Base-by-base conservation (phyloP, 352 stramenopile genomes). In the Globisporangium irregulare region DNA sequence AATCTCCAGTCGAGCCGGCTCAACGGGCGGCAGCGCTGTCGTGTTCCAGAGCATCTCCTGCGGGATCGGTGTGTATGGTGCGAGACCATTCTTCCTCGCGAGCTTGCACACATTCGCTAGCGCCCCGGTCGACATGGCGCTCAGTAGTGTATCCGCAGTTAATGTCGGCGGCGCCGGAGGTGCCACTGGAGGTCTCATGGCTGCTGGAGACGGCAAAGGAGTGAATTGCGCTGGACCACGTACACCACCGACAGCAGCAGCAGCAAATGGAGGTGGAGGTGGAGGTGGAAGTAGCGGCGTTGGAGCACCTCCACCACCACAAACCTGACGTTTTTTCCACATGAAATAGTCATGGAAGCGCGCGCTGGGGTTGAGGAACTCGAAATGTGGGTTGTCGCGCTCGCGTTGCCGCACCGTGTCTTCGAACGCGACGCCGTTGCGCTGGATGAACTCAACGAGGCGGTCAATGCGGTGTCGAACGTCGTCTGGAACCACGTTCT, bases 351-450 rank as follows among this genome's bases (percentile, higher is more conserved):
- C 77, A 43, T 81, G 71, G 62, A 75, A 86, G 50, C 72, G 76
- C 9, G 69, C 80, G 2, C 71, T 73, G 10, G 76, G 69, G 10
- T 25, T 68, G 12, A 91, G 65, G 61, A 91, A 91, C 12, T 71
- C 77, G 32, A 91, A 91, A 18, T 84, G 70, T 3, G 82, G 79
- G 62, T 89, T 91, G 14, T 78, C 61, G 7, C 66, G 70, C 73
- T 91, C 82, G 22, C 81, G 72, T 58, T 81, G 36, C 22, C 63
- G 63, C 29, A 71, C 76, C 1, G 80, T 84, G 22, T 73, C 74
- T 71, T 91, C 82, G 53, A 91, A 89, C 10, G 71, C 77, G 14
- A 77, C 55, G 1, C 80, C 82, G 43, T 91, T 91, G 57, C 82
- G 80, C 22, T 68, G 66, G 34, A 89, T 77, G 54, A 89, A 91